Conservation (phyloP, 2,329 filamentous ascomycete species). For the Ceratocystis harringtonii region DNA sequence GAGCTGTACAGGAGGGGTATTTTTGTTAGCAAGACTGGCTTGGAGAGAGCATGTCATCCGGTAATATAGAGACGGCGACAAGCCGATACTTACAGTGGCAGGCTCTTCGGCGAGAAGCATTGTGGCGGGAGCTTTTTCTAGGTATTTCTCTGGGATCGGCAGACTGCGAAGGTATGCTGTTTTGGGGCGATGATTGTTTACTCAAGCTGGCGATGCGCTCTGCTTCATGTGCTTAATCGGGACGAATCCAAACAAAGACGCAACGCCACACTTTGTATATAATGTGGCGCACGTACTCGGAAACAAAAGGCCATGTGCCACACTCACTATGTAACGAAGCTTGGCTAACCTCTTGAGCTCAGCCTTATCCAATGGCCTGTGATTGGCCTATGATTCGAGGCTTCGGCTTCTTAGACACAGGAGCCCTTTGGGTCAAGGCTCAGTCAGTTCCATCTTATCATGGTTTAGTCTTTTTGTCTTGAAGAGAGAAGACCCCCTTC, state of each 20-base stretch:
- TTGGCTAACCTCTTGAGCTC: background rate
- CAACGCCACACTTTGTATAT: background rate
- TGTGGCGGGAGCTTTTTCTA: conserved; percentile 25
- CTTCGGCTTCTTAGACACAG: conserved; percentile 1
- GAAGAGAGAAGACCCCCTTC: background rate
- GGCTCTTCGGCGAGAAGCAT: conserved; percentile 95
- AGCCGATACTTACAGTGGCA: conserved; percentile 48
- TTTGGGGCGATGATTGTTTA: background rate
- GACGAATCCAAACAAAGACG: background rate
- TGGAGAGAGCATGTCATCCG: background rate
- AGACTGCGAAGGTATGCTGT: background rate
- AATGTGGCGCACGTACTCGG: conserved; percentile 5
- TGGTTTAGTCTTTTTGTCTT: background rate
- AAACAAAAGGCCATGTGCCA: background rate
- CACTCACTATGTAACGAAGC: background rate
- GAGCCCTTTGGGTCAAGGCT: background rate
- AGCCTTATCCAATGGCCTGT: background rate
- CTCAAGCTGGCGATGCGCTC: background rate
- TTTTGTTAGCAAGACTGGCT: background rate
- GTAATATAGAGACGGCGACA: background rate
- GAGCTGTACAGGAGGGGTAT: conserved; percentile 39
- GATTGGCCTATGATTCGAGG: background rate
- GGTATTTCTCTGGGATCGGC: background rate
- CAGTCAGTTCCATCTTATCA: background rate
- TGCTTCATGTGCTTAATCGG: conserved; percentile 7